Evolutionary conservation across 768 basidiomycete genomes (phyloP).

Genomic region (Rhodotorula diobovata): DNA sequence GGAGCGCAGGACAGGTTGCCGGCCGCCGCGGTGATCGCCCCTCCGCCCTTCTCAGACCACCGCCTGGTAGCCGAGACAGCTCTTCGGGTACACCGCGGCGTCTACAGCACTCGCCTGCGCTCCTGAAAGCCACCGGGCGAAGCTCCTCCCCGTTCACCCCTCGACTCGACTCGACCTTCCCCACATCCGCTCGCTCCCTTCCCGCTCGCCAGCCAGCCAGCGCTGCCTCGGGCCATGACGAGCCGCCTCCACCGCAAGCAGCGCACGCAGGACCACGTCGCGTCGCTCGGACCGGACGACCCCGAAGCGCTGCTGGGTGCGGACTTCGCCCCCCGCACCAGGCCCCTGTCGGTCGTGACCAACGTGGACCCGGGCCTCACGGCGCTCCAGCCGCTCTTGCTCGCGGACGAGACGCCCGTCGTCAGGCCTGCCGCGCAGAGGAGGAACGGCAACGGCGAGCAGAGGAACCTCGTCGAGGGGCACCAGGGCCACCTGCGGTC

Average conservation of each 20-base stretch:
- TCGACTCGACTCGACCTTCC: too few species aligned
- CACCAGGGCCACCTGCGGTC: constrained; percentile 13
- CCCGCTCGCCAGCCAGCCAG: background rate
- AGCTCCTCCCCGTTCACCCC: too few species aligned
- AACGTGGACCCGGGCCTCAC: constrained; percentile 16
- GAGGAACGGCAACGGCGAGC: background rate
- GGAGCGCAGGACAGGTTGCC: too few species aligned
- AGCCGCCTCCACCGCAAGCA: background rate
- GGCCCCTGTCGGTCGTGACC: background rate
- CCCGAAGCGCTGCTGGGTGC: constrained; percentile 19
- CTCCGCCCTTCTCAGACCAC: too few species aligned
- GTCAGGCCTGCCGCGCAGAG: background rate
- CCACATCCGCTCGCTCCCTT: background rate
- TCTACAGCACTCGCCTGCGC: too few species aligned
- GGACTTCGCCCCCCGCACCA: constrained; percentile 14
- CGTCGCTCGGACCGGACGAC: constrained; percentile 25
- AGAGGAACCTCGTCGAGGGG: constrained; percentile 20
- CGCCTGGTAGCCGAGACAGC: too few species aligned
- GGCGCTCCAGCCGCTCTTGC: constrained; percentile 15
- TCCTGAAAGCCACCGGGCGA: too few species aligned
- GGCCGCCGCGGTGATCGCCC: too few species aligned
- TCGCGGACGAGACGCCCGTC: background rate
- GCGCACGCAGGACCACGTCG: background rate
- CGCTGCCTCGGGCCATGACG: background rate
- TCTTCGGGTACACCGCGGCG: too few species aligned